These are phyloP conservation scores for Eucalyptus cloeziana DNA, from an alignment of 345 rosid genomes.

Conservation along the genomic window DNA sequence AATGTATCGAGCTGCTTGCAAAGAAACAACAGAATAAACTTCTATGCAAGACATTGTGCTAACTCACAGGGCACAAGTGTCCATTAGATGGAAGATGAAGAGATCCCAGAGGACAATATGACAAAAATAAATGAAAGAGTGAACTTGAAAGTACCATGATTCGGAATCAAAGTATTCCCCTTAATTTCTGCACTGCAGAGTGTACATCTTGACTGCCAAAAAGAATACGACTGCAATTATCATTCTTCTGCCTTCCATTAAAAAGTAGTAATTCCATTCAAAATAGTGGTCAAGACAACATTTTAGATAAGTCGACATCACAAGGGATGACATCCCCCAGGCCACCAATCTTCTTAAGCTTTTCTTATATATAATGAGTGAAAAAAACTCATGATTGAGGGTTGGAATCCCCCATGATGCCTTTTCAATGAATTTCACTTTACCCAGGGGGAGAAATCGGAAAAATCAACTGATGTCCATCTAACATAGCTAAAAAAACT, in stretches of 20 bases:
- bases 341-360: neutral
- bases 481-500: neutral
- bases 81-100: neutral
- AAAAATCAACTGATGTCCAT: neutral
- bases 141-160: conserved; percentile 49
- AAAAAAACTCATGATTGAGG: neutral
- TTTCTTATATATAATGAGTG: neutral
- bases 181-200: conserved; percentile 81
- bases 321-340: neutral
- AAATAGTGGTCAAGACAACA: neutral
- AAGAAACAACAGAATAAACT: neutral
- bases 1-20: neutral
- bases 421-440: neutral
- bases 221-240: conserved; percentile 27
- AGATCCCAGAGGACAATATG: neutral
- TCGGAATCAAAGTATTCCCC: conserved; percentile 59
- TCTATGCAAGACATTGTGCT: neutral
- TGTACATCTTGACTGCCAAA: conserved; percentile 82
- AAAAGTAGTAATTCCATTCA: neutral
- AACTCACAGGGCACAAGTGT: neutral
- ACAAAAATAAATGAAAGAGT: neutral
- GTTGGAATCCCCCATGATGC: neutral
- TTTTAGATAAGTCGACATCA: neutral
- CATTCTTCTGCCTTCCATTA: neutral
- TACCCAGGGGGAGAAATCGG: neutral